Conservation (phyloP, 495 filamentous ascomycete species). For the Talaromyces liani region DNA sequence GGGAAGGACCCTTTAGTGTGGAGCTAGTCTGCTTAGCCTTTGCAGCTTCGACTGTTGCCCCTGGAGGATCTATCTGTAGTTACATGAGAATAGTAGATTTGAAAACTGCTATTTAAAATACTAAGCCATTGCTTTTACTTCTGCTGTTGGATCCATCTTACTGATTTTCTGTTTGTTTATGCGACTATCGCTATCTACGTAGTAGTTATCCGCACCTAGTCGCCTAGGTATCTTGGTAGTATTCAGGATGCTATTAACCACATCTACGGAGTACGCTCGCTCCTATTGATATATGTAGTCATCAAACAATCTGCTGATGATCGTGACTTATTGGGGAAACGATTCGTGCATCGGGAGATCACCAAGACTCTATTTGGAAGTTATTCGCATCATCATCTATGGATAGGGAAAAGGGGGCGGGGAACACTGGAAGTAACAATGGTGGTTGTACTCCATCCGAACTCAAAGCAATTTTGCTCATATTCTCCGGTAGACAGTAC, state of each 20-base stretch:
- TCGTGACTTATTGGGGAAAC: background rate
- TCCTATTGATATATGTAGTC: background rate
- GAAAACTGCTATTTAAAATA: background rate
- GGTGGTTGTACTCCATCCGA: background rate
- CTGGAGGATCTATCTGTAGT: background rate
- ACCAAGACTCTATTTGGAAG: background rate
- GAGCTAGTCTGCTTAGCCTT: background rate
- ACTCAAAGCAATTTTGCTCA: background rate
- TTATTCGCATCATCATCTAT: background rate
- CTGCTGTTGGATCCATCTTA: background rate
- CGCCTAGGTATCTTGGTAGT: background rate
- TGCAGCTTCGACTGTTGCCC: background rate
- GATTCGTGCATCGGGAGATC: background rate
- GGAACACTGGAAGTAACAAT: background rate
- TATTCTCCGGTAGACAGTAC: background rate
- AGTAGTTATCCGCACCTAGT: too few species aligned
- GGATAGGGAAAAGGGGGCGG: background rate
- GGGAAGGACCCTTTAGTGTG: background rate
- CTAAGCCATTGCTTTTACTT: background rate
- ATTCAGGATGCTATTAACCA: background rate
- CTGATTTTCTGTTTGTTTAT: background rate
- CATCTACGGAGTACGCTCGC: background rate
- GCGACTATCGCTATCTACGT: background rate
- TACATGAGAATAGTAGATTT: background rate
- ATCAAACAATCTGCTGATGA: background rate